These are phyloP conservation scores for Cyclotella choctawhatcheeana DNA, from an alignment of 108 stramenopile species.

Conservation along the genomic window DNA sequence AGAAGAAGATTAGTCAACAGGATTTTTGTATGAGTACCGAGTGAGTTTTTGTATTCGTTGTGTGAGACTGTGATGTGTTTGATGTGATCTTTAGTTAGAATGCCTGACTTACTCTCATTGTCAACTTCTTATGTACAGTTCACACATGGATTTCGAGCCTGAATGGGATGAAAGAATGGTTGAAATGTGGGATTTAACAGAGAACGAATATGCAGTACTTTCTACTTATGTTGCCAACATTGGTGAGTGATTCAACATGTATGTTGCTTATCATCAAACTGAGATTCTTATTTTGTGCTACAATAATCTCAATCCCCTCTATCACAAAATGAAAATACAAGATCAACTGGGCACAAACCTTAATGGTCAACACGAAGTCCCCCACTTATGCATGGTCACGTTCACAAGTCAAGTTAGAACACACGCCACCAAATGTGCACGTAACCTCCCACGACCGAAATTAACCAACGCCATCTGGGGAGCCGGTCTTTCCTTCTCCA, in stretches of 20 bases:
- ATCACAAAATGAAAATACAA: too few relatives aligned
- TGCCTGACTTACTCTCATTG: too few relatives aligned
- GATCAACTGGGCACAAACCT: conserved; percentile 61
- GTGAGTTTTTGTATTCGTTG: too few relatives aligned
- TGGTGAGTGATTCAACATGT: conserved; percentile 1
- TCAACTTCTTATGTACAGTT: conserved; percentile 2
- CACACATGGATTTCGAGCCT: conserved; percentile 79
- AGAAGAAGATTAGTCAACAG: conserved; percentile 59
- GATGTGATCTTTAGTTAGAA: too few relatives aligned
- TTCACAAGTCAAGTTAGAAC: conserved; percentile 74
- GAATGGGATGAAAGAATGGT: conserved; percentile 69
- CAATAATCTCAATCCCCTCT: not conserved
- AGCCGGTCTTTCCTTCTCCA: conserved; percentile 78
- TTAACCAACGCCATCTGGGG: conserved; percentile 89
- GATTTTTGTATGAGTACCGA: conserved; percentile 94
- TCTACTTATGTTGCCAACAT: conserved; percentile 85
- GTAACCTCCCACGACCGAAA: conserved; percentile 64
- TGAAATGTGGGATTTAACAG: conserved; percentile 71
- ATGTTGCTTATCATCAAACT: not conserved
- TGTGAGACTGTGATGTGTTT: too few relatives aligned
- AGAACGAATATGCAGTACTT: conserved; percentile 92
- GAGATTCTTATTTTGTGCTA: not conserved
- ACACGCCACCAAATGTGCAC: conserved; percentile 71
- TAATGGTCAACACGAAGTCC: conserved; percentile 60
- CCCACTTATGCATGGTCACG: conserved; percentile 80